A percentile compares a stretch with the other conserved stretches of the same genome.
Conservation (phyloP, 306 rosid genomes). For the Pterocarpus santalinus region DNA sequence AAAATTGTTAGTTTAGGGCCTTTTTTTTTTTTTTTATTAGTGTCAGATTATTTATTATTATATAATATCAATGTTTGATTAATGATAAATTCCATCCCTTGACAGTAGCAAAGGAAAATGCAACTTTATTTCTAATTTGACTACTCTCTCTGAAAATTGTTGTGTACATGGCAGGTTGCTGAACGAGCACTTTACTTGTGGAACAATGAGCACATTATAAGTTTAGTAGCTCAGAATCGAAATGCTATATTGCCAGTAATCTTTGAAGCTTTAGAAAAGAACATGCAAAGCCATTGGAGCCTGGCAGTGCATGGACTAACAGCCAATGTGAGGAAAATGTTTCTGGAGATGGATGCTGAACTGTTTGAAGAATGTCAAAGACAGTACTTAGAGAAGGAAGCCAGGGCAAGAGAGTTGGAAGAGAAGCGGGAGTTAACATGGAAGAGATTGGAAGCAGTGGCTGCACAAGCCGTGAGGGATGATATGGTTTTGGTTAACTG, state of each 20-base stretch:
- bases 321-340: conserved; percentile 62
- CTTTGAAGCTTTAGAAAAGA: conserved; percentile 70
- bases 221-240: conserved; percentile 65
- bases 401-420: conserved; percentile 54
- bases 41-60: background rate
- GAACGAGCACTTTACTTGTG: conserved; percentile 75
- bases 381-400: conserved; percentile 58
- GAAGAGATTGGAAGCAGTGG: conserved; percentile 72
- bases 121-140: conserved; percentile 20
- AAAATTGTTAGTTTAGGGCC: conserved; percentile 3
- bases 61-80: background rate
- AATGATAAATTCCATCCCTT: conserved; percentile 3
- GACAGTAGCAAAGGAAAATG: conserved; percentile 12
- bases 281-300: conserved; percentile 72
- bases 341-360: conserved; percentile 66
- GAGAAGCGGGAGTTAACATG: conserved; percentile 64
- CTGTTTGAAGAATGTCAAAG: conserved; percentile 66
- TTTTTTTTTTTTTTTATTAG: conserved; percentile 36
- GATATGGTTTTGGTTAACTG: conserved; percentile 66
- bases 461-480: conserved; percentile 60
- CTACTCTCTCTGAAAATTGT: conserved; percentile 33
- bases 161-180: conserved; percentile 64
- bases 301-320: conserved; percentile 62
- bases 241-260: conserved; percentile 63
- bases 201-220: conserved; percentile 70